Evolutionary conservation across 1,284 basidiomycete genomes (phyloP), one percentile per base, ranked within the genome.

Genomic region (Stygiomarasmius scandens): DNA sequence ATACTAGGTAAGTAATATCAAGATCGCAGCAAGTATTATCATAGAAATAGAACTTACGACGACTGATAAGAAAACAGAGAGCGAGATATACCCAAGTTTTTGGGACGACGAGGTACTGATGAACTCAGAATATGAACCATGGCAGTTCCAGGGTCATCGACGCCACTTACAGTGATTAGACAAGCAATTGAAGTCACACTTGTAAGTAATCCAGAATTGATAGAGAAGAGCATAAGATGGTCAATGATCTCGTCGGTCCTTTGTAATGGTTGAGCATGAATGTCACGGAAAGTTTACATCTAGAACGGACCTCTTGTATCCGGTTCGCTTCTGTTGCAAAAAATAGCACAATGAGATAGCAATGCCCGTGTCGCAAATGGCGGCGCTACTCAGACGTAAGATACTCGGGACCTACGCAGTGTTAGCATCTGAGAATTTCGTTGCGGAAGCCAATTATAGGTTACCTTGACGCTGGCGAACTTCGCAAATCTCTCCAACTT

Each of bases 161-260:
- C 29, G 5, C 6, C 11, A 52, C 61, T 44, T 56, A 71, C 71
- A 6, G 69, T 68, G n/a, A 70, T 61, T 25, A 72, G 54, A 34
- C 68, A 69, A 12, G 67, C 65, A 43, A 71, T 64, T 11, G 71
- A 71, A 12, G 64, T 64, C 11, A 70, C 58, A 52, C 69, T 69
- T 47, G 68, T 68, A 16, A 70, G 54, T 5, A 71, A 49, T 9
- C 71, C 71, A 38, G 69, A 69, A 44, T 72, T 71, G 22, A 72
- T 69, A 24, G 69, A 64, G 54, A 69, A 69, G 24, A 70, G 49
- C 52, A 72, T 71, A 48, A 72, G 50, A 43, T 68, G 65, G 54
- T 72, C 67, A 49, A 72, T 71, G n/a, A 70, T 67, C 54, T 70
- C 65, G 47, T 72, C 71, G 20, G 66, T 69, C 54, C 69, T 72